Evolutionary conservation across 495 filamentous ascomycete genomes (phyloP), one percentile per base, ranked within the genome.

Genomic region (Lasiosphaeria ovina): DNA sequence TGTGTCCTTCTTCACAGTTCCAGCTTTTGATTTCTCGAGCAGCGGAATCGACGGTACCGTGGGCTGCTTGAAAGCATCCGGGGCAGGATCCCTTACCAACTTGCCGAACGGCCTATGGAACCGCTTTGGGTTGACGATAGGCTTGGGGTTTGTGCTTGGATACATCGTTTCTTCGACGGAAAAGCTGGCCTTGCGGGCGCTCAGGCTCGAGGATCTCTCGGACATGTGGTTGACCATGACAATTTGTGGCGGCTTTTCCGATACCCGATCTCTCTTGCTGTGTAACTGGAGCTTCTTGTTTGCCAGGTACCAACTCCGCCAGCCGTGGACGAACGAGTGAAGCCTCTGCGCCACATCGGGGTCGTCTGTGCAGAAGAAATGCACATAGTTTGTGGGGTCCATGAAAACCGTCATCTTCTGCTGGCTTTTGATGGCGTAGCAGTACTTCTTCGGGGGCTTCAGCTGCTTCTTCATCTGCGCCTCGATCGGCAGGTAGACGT

Each of bases 351-450:
- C 89, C 6, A 88, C 70, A 2, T 77, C 65, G 12, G 79, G 77
- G 62, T 96, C 89, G 16, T 89, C 89, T 7, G 87, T 92, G 47
- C 84, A 84, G 74, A 98, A 96, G 72, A 92, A 97, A 62, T 98
- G 93, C 10, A 95, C 87, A 70, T 90, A 98, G 58, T 92, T 92
- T 32, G 89, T 85, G 0, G 87, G 89, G 38, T 86, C 87, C 40
- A 90, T 69, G 66, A 98, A 98, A 68, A 96, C 86, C 38, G 81
- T 87, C 5, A 88, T 87, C 66, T 95, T 97, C 69, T 98, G 88
- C 72, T 97, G 94, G 62, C 91, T 95, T 71, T 96, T 97, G 64
- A 98, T 81, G 3, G 91, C 93, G 67, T 88, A 93, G 72, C 91
- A 96, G 57, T 87, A 78, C 66, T 86, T 87, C 66, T 91, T 93